Base-by-base conservation (phyloP, 2,329 filamentous ascomycete species). In the Dothiorella sarmentorum region DNA sequence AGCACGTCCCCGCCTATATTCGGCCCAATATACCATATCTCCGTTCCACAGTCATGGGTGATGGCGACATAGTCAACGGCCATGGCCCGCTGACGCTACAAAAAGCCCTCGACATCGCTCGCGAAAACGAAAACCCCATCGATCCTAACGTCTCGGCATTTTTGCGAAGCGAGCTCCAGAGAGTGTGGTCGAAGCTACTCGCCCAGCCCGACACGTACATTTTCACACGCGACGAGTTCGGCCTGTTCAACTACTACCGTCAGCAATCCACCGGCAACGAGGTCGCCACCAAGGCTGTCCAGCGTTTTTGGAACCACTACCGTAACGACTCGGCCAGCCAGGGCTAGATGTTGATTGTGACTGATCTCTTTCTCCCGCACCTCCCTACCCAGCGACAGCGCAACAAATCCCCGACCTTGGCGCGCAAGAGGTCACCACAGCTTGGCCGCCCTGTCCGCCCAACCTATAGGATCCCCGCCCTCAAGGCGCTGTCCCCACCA, bases 241-340 rank as follows among this genome's bases (percentile, higher is more conserved):
- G 89, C 57, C 81, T 95, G 61, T 91, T 95, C 83, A 95, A 94
- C 77, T 93, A 87, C 73, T 93, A 88, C 72, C 86, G 89, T 62
- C 74, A 82, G 62, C 82, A 87, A 9, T 91, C 88, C 68, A 71
- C 76, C 27, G 82, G 83, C 61, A 75, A 75, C 15, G 68, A 73
- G 24, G 67, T 82, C 49, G 78, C 81, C 20, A 77, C 78, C 64
- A 74, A 73, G 53, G 82, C 82, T 10, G 79, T 83, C 53, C 79
- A 76, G 61, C 79, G 82, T 13, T 85, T 81, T 67, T 85, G 83
- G 83, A 75, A 82, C 63, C 72, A 76, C 47, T 73, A 76, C 61
- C 71, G 45, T 71, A 63, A 57, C 51, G 53, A 40, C 29, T 42
- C 45, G 22, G 60, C 44, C 20, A 29, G 15, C 9, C 17, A 40